Conservation (phyloP, 768 basidiomycete species). For the Amanita phalloides region DNA sequence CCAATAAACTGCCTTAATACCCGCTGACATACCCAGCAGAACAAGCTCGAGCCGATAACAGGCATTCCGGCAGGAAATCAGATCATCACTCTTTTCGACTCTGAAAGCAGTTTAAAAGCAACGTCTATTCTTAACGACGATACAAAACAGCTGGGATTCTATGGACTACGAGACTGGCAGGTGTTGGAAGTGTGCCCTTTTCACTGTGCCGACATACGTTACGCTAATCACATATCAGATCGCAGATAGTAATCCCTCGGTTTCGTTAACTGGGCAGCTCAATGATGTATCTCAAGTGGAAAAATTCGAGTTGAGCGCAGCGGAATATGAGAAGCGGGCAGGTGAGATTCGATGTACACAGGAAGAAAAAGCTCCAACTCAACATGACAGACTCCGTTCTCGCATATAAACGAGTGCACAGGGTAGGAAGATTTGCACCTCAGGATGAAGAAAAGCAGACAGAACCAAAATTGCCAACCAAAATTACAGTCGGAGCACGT, state of each 20-base stretch:
- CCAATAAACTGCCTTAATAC: not conserved
- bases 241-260: constrained; percentile 65
- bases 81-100: constrained; percentile 47
- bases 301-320: constrained; percentile 82
- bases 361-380: not conserved
- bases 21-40: constrained; percentile 25
- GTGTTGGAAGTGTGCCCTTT: constrained; percentile 57
- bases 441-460: constrained; percentile 22
- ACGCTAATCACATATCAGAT: constrained; percentile 31
- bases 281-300: constrained; percentile 80
- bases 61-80: constrained; percentile 77
- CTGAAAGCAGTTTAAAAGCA: constrained; percentile 38
- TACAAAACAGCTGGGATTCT: constrained; percentile 56
- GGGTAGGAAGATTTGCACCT: constrained; percentile 82
- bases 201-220: not conserved
- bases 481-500: constrained; percentile 61
- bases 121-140: constrained; percentile 58
- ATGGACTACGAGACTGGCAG: constrained; percentile 67
- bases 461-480: constrained; percentile 17
- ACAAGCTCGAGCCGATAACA: constrained; percentile 84
- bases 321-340: constrained; percentile 70
- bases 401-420: constrained; percentile 77
- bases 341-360: constrained; percentile 32
- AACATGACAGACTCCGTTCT: constrained; percentile 65
- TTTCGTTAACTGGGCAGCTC: constrained; percentile 72